Percentiles rank a stretch among this genome's conserved stretches.
Evolutionary conservation across 495 filamentous ascomycete species (phyloP).

Genomic region (Penicillium chermesinum): DNA sequence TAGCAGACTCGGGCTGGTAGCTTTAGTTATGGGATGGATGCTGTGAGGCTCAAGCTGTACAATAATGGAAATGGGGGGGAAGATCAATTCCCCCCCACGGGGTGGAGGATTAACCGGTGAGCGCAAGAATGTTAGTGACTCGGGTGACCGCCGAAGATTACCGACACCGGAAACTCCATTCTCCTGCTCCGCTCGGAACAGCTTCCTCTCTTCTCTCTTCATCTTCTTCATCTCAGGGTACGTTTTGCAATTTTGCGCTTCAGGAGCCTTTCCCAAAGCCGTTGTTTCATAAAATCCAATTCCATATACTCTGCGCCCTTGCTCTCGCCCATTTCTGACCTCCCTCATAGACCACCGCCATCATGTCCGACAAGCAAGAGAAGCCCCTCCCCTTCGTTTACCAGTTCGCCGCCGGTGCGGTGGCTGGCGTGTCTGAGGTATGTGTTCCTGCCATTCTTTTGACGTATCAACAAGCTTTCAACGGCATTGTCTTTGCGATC

Average conservation of each 20-base stretch:
- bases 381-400: conserved; percentile 78
- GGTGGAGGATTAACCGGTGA: neutral
- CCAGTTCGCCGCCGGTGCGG: conserved; percentile 82
- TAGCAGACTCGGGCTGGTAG: neutral
- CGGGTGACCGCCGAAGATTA: conserved; percentile 18
- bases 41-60: neutral
- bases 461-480: neutral
- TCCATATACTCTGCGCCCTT: neutral
- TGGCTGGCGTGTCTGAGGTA: conserved; percentile 90
- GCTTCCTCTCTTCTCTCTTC: conserved; percentile 9
- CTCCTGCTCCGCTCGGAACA: conserved; percentile 10
- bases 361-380: conserved; percentile 51
- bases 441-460: conserved; percentile 21
- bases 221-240: too few species aligned
- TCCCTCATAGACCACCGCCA: conserved; percentile 21
- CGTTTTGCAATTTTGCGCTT: too few species aligned
- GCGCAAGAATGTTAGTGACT: neutral
- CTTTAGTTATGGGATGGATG: neutral
- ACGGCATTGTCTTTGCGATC: neutral
- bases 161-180: conserved; percentile 21
- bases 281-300: neutral
- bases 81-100: conserved; percentile 6
- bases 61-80: conserved; percentile 1
- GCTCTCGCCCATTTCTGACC: conserved; percentile 3
- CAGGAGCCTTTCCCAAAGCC: too few species aligned